Conservation (phyloP, 1,284 basidiomycete species). For the Sporisorium iseilematis-ciliati region DNA sequence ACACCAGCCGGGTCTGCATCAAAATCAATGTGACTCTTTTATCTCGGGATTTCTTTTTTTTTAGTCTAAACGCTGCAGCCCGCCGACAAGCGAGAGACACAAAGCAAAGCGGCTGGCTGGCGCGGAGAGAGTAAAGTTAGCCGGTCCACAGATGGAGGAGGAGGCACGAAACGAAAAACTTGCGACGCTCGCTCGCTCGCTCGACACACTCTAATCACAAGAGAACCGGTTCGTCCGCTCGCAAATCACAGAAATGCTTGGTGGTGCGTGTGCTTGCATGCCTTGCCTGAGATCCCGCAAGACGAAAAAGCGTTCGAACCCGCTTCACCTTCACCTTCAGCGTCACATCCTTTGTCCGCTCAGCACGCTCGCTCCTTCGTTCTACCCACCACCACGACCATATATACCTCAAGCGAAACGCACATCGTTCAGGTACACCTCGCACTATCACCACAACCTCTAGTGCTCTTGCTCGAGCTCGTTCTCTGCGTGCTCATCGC, state of each 20-base stretch:
- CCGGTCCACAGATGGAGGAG: neutral
- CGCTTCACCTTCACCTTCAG: neutral
- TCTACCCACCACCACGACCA: neutral
- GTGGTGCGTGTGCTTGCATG: slow-evolving; percentile 8
- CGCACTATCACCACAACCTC: neutral
- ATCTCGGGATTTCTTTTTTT: neutral
- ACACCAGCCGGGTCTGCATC: neutral
- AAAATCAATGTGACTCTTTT: too few species aligned
- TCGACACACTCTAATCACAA: too few species aligned
- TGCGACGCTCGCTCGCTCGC: neutral
- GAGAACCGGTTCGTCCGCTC: neutral
- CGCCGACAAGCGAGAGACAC: neutral
- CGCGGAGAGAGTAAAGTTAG: neutral
- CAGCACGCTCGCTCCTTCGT: neutral
- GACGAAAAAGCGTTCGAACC: neutral
- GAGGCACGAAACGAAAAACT: too few species aligned
- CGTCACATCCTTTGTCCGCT: slow-evolving; percentile 1
- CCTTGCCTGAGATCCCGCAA: neutral
- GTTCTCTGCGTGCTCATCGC: neutral
- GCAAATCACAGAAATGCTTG: neutral
- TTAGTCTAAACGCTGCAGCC: neutral
- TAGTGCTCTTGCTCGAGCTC: neutral
- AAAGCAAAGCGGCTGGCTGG: neutral
- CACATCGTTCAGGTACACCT: neutral
- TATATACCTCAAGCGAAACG: neutral